phyloP scores from a whole-genome alignment of 2,329 filamentous ascomycete genomes.

The Epichloe uncinata region DNA sequence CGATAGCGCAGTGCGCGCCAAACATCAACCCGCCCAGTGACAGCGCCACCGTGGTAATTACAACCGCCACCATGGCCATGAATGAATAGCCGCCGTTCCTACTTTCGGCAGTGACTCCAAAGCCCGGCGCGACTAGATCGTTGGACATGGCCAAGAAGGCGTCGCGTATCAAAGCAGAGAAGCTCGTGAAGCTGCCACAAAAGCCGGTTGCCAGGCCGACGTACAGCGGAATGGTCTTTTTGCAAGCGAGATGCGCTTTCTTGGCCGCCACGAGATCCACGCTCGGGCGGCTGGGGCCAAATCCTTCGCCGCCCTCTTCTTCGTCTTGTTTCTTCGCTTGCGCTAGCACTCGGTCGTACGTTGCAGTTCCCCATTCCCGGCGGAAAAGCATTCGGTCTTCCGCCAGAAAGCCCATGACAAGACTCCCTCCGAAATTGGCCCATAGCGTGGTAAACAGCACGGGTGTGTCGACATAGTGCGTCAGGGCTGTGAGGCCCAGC shows the following conservation, averaged over 20 bases:
- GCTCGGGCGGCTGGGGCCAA: slow-evolving; percentile 1
- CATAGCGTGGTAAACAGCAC: slow-evolving; percentile 64
- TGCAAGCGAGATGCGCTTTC: slow-evolving; percentile 48
- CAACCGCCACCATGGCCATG: slow-evolving; percentile 63
- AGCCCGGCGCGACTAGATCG: slow-evolving; percentile 36
- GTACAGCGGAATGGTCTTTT: slow-evolving; percentile 82
- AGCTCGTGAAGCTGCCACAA: slow-evolving; percentile 81
- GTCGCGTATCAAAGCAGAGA: slow-evolving; percentile 76
- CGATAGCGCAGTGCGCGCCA: slow-evolving; percentile 63
- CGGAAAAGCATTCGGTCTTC: slow-evolving; percentile 69
- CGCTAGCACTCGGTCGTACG: slow-evolving; percentile 23
- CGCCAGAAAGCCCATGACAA: slow-evolving; percentile 73
- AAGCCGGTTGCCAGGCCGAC: slow-evolving; percentile 78
- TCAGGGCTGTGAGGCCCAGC: slow-evolving; percentile 66
- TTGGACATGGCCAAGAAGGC: slow-evolving; percentile 69
- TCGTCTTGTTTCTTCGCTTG: slow-evolving; percentile 19
- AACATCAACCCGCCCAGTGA: slow-evolving; percentile 55
- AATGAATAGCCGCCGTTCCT: slow-evolving; percentile 69
- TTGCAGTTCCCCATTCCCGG: slow-evolving; percentile 45
- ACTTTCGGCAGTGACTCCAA: slow-evolving; percentile 22
- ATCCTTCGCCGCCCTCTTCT: slow-evolving; percentile 21
- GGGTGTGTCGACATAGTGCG: slow-evolving; percentile 65
- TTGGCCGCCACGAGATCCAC: slow-evolving; percentile 32
- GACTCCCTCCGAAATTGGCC: slow-evolving; percentile 73
- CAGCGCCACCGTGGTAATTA: slow-evolving; percentile 58